A percentile compares a stretch with the other conserved stretches of the same genome.
These are phyloP conservation scores for Salix koriyanagi DNA, from an alignment of 345 rosid species.

Conservation along the genomic window DNA sequence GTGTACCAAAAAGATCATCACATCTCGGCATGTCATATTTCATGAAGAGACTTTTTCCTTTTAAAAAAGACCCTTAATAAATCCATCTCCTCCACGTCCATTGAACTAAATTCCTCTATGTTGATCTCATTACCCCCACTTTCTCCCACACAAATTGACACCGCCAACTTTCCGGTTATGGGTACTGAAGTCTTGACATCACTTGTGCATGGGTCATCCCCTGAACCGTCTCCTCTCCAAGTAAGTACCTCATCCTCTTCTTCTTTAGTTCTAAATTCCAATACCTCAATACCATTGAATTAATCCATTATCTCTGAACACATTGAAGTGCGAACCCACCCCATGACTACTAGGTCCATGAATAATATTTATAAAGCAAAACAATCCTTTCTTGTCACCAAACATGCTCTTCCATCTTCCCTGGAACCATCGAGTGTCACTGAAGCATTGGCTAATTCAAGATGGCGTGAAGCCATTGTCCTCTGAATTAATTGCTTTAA, in stretches of 20 bases:
- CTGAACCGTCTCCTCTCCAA: too few relatives aligned
- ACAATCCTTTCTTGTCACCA: background rate
- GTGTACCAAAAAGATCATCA: background rate
- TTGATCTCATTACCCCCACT: background rate
- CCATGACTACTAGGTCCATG: background rate
- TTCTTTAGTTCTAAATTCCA: too few relatives aligned
- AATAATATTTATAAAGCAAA: background rate
- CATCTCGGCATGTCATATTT: background rate
- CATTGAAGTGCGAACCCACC: too few relatives aligned
- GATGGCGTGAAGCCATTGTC: background rate
- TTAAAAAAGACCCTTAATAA: too few relatives aligned
- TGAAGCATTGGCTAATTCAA: accelerated
- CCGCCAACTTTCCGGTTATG: too few relatives aligned
- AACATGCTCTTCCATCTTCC: background rate
- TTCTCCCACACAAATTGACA: too few relatives aligned
- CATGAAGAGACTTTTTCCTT: background rate
- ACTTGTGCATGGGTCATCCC: accelerated
- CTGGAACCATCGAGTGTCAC: background rate
- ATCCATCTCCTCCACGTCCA: accelerated
- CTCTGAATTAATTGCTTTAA: too few relatives aligned
- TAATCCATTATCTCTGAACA: too few relatives aligned
- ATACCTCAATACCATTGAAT: too few relatives aligned
- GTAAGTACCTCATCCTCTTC: background rate
- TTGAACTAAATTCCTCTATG: background rate
- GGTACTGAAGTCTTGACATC: too few relatives aligned